phyloP scores from a whole-genome alignment of 805 yeast species.

The Yarrowia phangngaensis region DNA sequence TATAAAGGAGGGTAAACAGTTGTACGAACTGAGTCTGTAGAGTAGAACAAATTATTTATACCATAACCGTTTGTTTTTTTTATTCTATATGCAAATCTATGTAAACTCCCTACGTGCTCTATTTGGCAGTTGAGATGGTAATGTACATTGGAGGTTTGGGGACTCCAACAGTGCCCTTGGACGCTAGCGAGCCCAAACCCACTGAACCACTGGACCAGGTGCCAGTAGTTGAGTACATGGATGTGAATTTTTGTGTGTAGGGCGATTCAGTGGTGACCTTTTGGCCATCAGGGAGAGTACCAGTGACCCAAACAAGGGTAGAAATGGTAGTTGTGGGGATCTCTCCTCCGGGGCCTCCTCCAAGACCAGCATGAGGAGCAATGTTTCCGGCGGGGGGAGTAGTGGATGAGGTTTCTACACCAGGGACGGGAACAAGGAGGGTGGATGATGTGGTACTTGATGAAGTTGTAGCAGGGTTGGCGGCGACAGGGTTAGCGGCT shows the following conservation, averaged over 20 bases:
- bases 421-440: slow-evolving; percentile 1
- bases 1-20: slow-evolving; percentile 1
- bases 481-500: slow-evolving; percentile 1
- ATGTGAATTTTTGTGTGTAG: slow-evolving; percentile 45
- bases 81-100: slow-evolving; percentile 18
- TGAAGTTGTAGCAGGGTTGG: background rate
- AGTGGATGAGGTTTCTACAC: slow-evolving; percentile 22
- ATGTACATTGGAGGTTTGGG: slow-evolving; percentile 30
- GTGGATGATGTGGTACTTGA: slow-evolving; percentile 9
- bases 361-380: slow-evolving; percentile 28
- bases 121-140: slow-evolving; percentile 23
- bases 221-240: slow-evolving; percentile 43
- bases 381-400: slow-evolving; percentile 27
- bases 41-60: background rate
- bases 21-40: slow-evolving; percentile 2
- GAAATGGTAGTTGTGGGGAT: slow-evolving; percentile 27
- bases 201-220: slow-evolving; percentile 59
- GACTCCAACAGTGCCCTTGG: slow-evolving; percentile 62
- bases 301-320: slow-evolving; percentile 33
- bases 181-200: slow-evolving; percentile 61
- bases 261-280: slow-evolving; percentile 41
- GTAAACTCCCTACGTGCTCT: background rate
- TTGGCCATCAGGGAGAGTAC: slow-evolving; percentile 34
- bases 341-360: slow-evolving; percentile 30
- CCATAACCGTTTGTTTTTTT: background rate